Percentiles rank a stretch among this genome's conserved stretches.
Evolutionary conservation across 371 early-diverging fungal genomes (phyloP).

Genomic region (Zychaea mexicana): DNA sequence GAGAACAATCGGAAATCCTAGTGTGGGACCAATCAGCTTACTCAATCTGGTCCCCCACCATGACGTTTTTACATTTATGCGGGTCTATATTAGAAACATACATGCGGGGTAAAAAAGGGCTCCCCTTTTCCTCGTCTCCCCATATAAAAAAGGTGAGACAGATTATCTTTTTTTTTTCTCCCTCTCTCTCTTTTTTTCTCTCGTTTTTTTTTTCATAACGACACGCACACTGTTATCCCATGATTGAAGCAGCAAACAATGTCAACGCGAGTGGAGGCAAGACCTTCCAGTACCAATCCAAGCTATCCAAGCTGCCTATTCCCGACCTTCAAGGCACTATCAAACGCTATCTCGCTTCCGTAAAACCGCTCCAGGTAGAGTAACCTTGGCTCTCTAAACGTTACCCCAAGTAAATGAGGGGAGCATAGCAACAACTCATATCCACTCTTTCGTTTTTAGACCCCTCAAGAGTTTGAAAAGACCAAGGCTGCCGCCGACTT

Average conservation of each 20-base stretch:
- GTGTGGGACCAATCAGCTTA: conserved; percentile 11
- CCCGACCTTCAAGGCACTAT: conserved; percentile 85
- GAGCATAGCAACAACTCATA: not conserved
- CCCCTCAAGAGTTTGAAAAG: conserved; percentile 61
- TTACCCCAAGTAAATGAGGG: not conserved
- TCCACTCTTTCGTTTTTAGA: conserved; percentile 16
- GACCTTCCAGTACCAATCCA: conserved; percentile 57
- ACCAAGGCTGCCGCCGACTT: conserved; percentile 65
- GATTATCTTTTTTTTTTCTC: conserved; percentile 8
- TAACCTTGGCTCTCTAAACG: no score
- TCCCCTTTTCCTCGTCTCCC: not conserved
- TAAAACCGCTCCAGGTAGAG: conserved; percentile 78
- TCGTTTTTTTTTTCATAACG: not conserved
- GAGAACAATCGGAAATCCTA: not conserved
- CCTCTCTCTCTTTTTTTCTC: conserved; percentile 5
- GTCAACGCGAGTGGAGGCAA: conserved; percentile 19
- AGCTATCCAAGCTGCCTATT: conserved; percentile 83
- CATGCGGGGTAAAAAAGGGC: not conserved
- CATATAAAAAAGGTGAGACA: not conserved
- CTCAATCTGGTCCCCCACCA: not conserved
- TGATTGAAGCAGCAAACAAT: conserved; percentile 1
- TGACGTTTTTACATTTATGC: not conserved
- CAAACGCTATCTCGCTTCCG: conserved; percentile 70
- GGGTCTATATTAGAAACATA: no score
- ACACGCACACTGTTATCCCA: not conserved